Percentiles rank a stretch among this genome's conserved stretches.
Conservation (phyloP, 345 rosid species). For the Eucalyptus curtisii region DNA sequence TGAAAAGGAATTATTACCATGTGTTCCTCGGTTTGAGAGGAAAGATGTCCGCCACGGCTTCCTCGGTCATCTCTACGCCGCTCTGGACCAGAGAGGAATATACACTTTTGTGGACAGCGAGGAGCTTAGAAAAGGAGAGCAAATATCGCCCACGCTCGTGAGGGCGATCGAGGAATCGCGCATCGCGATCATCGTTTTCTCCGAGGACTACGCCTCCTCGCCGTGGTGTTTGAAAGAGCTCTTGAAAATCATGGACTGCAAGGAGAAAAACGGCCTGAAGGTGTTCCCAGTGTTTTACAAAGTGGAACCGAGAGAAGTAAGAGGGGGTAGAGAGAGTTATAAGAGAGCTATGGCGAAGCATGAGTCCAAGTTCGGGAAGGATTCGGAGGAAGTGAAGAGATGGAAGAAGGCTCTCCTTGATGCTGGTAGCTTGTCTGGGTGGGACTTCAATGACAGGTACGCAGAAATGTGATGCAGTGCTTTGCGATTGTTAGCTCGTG, state of each 20-base stretch:
- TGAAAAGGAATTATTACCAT: not conserved
- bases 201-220: not conserved
- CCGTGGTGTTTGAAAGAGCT: not conserved
- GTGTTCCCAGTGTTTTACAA: not conserved
- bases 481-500: no score
- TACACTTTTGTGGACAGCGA: not conserved
- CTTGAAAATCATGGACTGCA: not conserved
- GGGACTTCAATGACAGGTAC: not conserved
- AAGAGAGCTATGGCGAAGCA: not conserved
- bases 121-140: not conserved
- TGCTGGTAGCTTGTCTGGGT: not conserved
- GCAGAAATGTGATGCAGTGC: no score
- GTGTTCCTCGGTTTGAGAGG: not conserved
- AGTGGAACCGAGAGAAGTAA: not conserved
- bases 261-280: fast-evolving
- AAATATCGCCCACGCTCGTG: not conserved
- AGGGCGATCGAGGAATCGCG: not conserved
- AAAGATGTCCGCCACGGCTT: fast-evolving
- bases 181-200: not conserved
- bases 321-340: not conserved
- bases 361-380: not conserved
- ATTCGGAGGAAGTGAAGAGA: not conserved
- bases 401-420: not conserved
- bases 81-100: fast-evolving
- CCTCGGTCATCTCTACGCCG: not conserved